phyloP scores from a whole-genome alignment of 306 rosid species.

The Arachis stenosperma region DNA sequence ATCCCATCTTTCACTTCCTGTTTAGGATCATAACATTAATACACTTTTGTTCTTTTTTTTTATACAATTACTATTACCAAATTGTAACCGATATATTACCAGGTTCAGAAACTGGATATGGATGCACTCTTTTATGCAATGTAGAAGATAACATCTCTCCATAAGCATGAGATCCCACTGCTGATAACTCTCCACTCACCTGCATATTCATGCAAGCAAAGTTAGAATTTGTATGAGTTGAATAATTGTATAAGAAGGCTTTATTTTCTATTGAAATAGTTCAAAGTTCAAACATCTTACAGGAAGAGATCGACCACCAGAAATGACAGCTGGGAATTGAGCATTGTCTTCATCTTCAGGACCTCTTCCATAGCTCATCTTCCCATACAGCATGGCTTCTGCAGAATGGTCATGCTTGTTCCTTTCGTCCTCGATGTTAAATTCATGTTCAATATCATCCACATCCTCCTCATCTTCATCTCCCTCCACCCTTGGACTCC shows the following conservation, averaged over 20 bases:
- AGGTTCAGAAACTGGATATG: conserved; percentile 68
- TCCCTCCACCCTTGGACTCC: conserved; percentile 96
- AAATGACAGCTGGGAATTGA: conserved; percentile 64
- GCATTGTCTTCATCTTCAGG: conserved; percentile 68
- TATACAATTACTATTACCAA: conserved; percentile 14
- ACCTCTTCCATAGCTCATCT: conserved; percentile 88
- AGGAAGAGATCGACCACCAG: conserved; percentile 46
- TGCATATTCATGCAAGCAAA: conserved; percentile 31
- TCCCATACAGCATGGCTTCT: conserved; percentile 93
- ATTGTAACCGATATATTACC: conserved; percentile 45
- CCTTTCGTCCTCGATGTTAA: conserved; percentile 46
- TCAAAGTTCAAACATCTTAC: conserved; percentile 26
- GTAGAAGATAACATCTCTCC: conserved; percentile 76
- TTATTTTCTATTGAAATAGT: background rate
- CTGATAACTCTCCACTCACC: conserved; percentile 69
- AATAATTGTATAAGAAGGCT: background rate
- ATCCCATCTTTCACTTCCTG: conserved; percentile 83
- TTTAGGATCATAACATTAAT: conserved; percentile 14
- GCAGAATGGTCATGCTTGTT: conserved; percentile 60
- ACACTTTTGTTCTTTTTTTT: background rate
- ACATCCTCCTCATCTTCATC: conserved; percentile 92
- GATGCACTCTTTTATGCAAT: conserved; percentile 78
- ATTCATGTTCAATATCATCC: conserved; percentile 88
- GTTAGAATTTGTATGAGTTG: conserved; percentile 20
- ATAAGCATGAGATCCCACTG: conserved; percentile 65